Percentiles rank a stretch among this genome's conserved stretches.
Conservation (phyloP, 2,329 filamentous ascomycete species). For the Alternaria burnsii region DNA sequence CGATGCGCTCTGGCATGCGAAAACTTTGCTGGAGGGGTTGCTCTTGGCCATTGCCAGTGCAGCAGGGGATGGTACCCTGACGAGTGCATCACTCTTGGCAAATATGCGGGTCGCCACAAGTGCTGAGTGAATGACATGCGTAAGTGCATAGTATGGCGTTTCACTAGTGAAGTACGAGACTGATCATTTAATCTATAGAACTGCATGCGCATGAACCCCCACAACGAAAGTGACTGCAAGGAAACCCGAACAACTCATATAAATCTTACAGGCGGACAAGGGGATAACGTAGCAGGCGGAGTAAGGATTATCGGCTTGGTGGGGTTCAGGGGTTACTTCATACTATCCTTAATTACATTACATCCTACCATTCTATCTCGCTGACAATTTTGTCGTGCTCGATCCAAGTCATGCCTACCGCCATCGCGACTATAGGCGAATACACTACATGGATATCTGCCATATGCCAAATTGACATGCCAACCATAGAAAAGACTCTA, state of each 20-base stretch:
- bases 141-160: neutral
- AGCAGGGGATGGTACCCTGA: neutral
- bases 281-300: neutral
- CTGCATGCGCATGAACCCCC: rapidly evolving
- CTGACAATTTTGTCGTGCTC: too few relatives aligned
- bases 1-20: neutral
- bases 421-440: too few relatives aligned
- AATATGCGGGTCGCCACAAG: neutral
- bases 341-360: neutral
- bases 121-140: rapidly evolving
- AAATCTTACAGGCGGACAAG: neutral
- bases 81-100: neutral
- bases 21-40: neutral
- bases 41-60: neutral
- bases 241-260: rapidly evolving
- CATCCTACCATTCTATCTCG: neutral
- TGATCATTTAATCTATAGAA: neutral
- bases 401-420: too few relatives aligned
- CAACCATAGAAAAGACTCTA: too few relatives aligned
- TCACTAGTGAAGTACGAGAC: neutral
- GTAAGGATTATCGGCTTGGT: neutral
- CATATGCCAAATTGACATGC: too few relatives aligned
- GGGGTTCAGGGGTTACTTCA: neutral
- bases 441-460: too few relatives aligned
- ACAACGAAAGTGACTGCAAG: neutral